Base-by-base conservation (phyloP, 2,329 filamentous ascomycete species). In the Fusarium citri region DNA sequence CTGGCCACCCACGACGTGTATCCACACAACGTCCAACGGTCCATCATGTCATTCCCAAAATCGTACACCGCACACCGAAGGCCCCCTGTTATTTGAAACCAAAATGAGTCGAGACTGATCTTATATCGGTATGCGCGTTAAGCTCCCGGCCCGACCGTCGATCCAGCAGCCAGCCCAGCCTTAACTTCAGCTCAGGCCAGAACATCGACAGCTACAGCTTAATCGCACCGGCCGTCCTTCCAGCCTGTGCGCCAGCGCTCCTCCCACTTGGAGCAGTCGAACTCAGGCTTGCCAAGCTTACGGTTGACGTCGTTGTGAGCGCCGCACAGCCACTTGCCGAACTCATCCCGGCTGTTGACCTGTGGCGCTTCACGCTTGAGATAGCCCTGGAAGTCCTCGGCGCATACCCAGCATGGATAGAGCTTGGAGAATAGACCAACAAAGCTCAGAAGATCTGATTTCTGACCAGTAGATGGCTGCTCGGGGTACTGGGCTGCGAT, bases 341-440 rank as follows among this genome's bases (percentile, higher is more conserved):
- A 94, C 73, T 94, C 91, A 60, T 89, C 87, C 40, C 89, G 81
- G 69, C 85, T 87, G 41, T 81, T 83, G 11, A 87, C 83, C 66
- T 80, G 79, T 41, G 95, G 90, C 76, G 88, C 87, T 71, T 94
- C 92, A 68, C 87, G 86, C 67, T 84, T 85, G 83, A 98, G 91
- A 86, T 95, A 98, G 1, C 79, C 79, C 79, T 91, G 91, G 79
- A 99, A 98, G 78, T 98, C 95, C 65, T 95, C 92, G 34, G 94
- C 96, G 80, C 96, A 99, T 5, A 92, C 88, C 94, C 94, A 97
- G 84, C 96, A 99, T 6, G 96, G 96, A 77, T 99, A 99, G 22
- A 98, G 81, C 72, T 91, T 92, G 26, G 92, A 90, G 79, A 99
- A 97, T 4, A 94, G 85, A 25, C 84, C 83, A 74, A 99, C 86